Percentiles rank a stretch among this genome's conserved stretches.
Evolutionary conservation across 2,329 filamentous ascomycete genomes (phyloP).

Genomic region (Fonsecaea erecta): DNA sequence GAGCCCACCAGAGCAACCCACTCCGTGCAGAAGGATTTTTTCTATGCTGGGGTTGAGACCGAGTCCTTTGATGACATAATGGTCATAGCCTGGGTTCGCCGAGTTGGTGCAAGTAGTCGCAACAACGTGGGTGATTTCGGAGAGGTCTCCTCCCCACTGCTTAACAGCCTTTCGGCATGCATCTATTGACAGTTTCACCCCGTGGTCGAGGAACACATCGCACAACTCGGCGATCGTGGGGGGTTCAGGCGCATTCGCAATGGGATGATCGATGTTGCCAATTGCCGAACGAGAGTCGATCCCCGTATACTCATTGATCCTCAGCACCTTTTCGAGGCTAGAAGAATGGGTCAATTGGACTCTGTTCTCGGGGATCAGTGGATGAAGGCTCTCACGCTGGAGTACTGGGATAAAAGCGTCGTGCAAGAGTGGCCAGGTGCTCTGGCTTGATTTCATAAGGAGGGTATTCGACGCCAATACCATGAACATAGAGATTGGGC

Average conservation of each 20-base stretch:
- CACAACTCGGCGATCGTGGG: slow-evolving; percentile 40
- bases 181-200: slow-evolving; percentile 41
- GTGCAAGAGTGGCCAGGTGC: slow-evolving; percentile 58
- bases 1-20: slow-evolving; percentile 69
- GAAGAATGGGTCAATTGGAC: slow-evolving; percentile 6
- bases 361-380: neutral
- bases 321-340: slow-evolving; percentile 67
- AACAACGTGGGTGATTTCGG: slow-evolving; percentile 66
- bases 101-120: slow-evolving; percentile 72
- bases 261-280: slow-evolving; percentile 63
- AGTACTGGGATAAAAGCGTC: slow-evolving; percentile 64
- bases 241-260: slow-evolving; percentile 58
- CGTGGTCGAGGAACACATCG: slow-evolving; percentile 39
- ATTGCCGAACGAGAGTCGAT: slow-evolving; percentile 68
- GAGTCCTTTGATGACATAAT: slow-evolving; percentile 64
- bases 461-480: slow-evolving; percentile 65
- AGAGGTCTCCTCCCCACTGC: slow-evolving; percentile 40
- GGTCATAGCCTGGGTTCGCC: slow-evolving; percentile 71
- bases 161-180: slow-evolving; percentile 41
- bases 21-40: slow-evolving; percentile 68
- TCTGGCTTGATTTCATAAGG: slow-evolving; percentile 58
- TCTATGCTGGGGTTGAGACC: slow-evolving; percentile 64
- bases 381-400: slow-evolving; percentile 58
- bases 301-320: slow-evolving; percentile 68
- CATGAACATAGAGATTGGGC: slow-evolving; percentile 60